phyloP scores from a whole-genome alignment of 164 flowering plant species.

The Litsea cubeba region DNA sequence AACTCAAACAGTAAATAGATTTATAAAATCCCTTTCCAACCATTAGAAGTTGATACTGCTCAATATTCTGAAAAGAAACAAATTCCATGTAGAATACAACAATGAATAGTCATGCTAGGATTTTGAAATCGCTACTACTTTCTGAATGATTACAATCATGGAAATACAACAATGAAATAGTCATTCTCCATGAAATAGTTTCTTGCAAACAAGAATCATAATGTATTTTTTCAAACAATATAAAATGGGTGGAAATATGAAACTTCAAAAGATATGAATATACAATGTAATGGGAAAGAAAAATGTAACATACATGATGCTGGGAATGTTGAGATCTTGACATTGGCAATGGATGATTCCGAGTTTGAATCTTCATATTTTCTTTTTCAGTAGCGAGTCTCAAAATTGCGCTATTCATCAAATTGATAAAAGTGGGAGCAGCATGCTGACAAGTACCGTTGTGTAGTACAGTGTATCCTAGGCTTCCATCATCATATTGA shows the following conservation, averaged over 20 bases:
- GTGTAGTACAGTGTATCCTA: slow-evolving; percentile 89
- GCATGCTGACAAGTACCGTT: slow-evolving; percentile 94
- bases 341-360: slow-evolving; percentile 90
- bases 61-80: no score
- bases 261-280: not conserved
- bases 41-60: no score
- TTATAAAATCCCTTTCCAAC: no score
- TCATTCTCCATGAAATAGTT: no score
- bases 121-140: no score
- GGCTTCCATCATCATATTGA: slow-evolving; percentile 69
- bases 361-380: slow-evolving; percentile 76
- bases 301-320: slow-evolving; percentile 58
- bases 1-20: no score
- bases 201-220: not conserved
- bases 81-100: no score
- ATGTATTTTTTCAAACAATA: no score
- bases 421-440: slow-evolving; percentile 87
- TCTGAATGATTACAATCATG: no score
- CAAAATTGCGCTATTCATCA: slow-evolving; percentile 87
- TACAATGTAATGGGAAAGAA: slow-evolving; percentile 9
- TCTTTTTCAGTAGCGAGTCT: slow-evolving; percentile 65
- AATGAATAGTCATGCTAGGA: no score
- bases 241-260: not conserved
- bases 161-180: no score
- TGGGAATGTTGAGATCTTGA: slow-evolving; percentile 77